phyloP scores from a whole-genome alignment of 2,329 filamentous ascomycete species.

The Arthroderma sp. region DNA sequence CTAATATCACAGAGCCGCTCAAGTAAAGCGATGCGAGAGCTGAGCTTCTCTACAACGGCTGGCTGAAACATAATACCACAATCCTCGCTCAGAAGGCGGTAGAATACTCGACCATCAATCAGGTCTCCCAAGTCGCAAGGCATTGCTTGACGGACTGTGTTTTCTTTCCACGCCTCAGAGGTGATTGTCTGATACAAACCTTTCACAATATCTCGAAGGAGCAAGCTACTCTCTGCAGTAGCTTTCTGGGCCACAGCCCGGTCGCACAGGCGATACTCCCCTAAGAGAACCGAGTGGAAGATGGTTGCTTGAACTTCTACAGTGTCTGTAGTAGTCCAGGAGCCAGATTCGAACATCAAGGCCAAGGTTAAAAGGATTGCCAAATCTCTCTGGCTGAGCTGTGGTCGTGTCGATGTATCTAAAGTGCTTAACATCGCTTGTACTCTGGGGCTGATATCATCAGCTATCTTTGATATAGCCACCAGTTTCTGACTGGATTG shows the following conservation, averaged over 20 bases:
- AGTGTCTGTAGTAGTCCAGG: neutral
- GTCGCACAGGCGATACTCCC: conserved; percentile 13
- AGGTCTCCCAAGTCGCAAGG: conserved; percentile 40
- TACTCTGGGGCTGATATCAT: too few relatives aligned
- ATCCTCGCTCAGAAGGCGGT: neutral
- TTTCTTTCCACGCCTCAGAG: conserved; percentile 23
- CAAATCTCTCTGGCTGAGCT: conserved; percentile 14
- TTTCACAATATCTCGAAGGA: conserved; percentile 26
- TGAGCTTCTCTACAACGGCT: conserved; percentile 9
- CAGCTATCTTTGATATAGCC: too few relatives aligned
- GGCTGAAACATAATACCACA: conserved; percentile 1
- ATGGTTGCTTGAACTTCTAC: conserved; percentile 10
- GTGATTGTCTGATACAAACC: conserved; percentile 25
- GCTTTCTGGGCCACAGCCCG: conserved; percentile 3
- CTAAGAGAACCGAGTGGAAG: conserved; percentile 13
- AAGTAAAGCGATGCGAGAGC: conserved; percentile 6
- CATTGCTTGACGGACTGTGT: conserved; percentile 12
- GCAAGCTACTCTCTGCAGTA: conserved; percentile 2
- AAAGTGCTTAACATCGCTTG: neutral
- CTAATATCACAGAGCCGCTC: neutral
- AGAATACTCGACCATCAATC: conserved; percentile 35
- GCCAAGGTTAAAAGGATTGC: conserved; percentile 11
- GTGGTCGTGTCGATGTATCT: neutral
- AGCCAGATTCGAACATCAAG: conserved; percentile 8
- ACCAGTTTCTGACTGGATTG: too few relatives aligned